A percentile compares a stretch with the other conserved stretches of the same genome.
Conservation (phyloP, 2,329 filamentous ascomycete species). For the Nemania sp. region DNA sequence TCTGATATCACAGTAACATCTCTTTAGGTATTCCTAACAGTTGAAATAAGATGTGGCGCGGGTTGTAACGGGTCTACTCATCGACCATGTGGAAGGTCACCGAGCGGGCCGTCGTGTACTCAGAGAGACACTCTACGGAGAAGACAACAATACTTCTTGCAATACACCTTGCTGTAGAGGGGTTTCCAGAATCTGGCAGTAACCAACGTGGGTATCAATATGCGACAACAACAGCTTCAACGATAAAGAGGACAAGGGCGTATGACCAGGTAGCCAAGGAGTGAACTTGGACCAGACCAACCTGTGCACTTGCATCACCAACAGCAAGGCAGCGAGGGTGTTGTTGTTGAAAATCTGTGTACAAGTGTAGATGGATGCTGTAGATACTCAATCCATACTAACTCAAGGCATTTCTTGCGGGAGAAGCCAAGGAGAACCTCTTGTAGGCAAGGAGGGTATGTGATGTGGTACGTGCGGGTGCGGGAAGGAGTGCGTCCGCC, state of each 20-base stretch:
- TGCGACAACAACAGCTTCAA: slow-evolving; percentile 11
- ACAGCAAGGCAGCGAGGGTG: slow-evolving; percentile 13
- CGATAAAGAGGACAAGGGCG: slow-evolving; percentile 8
- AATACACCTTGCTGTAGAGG: slow-evolving; percentile 8
- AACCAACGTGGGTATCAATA: neutral
- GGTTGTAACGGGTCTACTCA: slow-evolving; percentile 10
- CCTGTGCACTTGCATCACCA: slow-evolving; percentile 6
- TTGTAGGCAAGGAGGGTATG: neutral
- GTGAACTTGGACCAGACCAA: slow-evolving; percentile 2
- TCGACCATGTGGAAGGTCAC: slow-evolving; percentile 14
- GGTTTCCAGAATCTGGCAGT: slow-evolving; percentile 8
- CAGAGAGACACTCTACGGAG: slow-evolving; percentile 13
- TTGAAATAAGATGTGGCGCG: slow-evolving; percentile 9
- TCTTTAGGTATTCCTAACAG: slow-evolving; percentile 17
- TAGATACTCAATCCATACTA: neutral
- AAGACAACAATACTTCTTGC: slow-evolving; percentile 9
- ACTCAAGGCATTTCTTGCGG: neutral
- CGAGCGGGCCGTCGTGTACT: slow-evolving; percentile 19
- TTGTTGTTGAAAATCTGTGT: slow-evolving; percentile 4
- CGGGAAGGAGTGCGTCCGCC: slow-evolving; percentile 12
- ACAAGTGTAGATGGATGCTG: neutral
- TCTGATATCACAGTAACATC: slow-evolving; percentile 11
- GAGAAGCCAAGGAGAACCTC: neutral
- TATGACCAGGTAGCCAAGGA: slow-evolving; percentile 10
- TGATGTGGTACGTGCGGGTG: neutral